Conservation (phyloP, 176 grass and related monocot genomes). For the Tuctoria greenei region DNA sequence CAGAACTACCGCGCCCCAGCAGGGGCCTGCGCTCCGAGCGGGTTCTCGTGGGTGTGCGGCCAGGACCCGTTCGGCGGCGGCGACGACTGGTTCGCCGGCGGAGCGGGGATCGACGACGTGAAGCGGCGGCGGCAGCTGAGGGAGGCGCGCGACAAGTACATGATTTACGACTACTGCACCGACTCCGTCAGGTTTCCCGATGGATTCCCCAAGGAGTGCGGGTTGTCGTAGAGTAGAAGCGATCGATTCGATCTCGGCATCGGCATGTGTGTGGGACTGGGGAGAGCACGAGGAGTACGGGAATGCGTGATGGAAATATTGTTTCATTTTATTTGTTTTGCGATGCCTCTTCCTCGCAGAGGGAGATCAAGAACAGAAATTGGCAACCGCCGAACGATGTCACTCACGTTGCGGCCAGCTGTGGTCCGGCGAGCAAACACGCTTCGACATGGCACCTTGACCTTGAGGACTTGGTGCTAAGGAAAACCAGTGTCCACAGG, state of each 20-base stretch:
- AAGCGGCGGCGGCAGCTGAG: slow-evolving; percentile 34
- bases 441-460: too few relatives aligned
- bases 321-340: slow-evolving; percentile 29
- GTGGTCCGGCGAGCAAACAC: too few relatives aligned
- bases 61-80: background rate
- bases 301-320: background rate
- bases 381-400: too few relatives aligned
- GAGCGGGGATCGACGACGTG: slow-evolving; percentile 15
- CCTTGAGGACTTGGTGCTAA: too few relatives aligned
- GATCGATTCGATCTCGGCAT: background rate
- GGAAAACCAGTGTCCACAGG: too few relatives aligned
- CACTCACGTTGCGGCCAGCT: too few relatives aligned
- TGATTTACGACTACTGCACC: slow-evolving; percentile 54
- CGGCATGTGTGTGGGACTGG: background rate
- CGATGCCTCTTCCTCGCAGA: background rate
- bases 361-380: too few relatives aligned
- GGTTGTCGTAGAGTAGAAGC: slow-evolving; percentile 17
- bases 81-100: slow-evolving; percentile 29
- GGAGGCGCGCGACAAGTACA: slow-evolving; percentile 41
- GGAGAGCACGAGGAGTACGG: background rate
- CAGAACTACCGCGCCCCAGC: slow-evolving; percentile 40
- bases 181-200: slow-evolving; percentile 42
- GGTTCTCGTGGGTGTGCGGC: slow-evolving; percentile 31
- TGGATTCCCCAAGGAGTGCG: slow-evolving; percentile 48
- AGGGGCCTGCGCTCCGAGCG: slow-evolving; percentile 24